Evolutionary conservation across 106 monocot genomes (phyloP), one percentile per base, ranked within the genome.

Genomic region (Hemerocallis citrina): DNA sequence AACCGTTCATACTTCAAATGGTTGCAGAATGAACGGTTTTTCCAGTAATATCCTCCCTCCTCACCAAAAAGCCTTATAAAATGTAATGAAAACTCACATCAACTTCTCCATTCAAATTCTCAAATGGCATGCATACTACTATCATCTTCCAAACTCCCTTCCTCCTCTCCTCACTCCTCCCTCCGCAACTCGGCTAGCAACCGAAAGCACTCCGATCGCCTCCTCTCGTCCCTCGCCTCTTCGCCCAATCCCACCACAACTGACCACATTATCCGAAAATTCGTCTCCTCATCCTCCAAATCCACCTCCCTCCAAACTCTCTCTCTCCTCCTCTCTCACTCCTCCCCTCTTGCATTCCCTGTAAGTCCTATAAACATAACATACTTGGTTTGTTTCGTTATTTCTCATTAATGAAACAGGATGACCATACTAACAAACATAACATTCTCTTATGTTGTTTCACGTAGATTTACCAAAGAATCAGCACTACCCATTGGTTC

Each of bases 241-340:
- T 69, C 78, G 31, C 32, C 41, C 57, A 73, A 75, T 21, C 20
- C 80, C 25, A 41, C 78, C 62, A 29, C 74, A 40, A 61, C 76
- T 20, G 71, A 73, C 65, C 82, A 73, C 72, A 59, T 81, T 52
- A 59, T 82, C 55, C 68, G 73, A 28, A 76, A 79, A 62, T 85
- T 83, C 76, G 64, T 95, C 38, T 49, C 76, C 57, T 70, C 74
- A 27, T 78, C 77, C 35, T 80, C 95, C 59, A 86, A 83, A 66
- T 17, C 80, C 51, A 59, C 83, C 69, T 58, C 80, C 23, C 78
- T 89, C 74, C 49, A 72, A 59, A 51, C 95, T 28, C 86, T 95
- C 68, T 79, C 89, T 45, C 55, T 49, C 30, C 78, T 95, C 62
- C 70, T 89, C 73, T 68, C 74, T 65, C 52, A 23, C 46, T 68